phyloP scores from a whole-genome alignment of 352 stramenopile species.

The Phytophthora foliorum region DNA sequence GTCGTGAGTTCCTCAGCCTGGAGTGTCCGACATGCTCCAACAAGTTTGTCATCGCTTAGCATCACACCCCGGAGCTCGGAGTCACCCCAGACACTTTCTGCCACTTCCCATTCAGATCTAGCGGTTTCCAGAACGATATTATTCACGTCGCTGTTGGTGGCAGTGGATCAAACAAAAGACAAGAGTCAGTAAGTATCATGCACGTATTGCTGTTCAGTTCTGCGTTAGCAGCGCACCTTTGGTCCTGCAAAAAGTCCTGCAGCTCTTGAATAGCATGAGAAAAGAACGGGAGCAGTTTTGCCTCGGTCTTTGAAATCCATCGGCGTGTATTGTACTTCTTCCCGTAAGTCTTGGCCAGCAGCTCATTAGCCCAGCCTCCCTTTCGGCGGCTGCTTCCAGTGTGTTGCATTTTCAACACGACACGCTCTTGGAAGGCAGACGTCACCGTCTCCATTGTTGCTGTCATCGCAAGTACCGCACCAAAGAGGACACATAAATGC shows the following conservation, averaged over 20 bases:
- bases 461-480: conserved; percentile 40
- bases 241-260: conserved; percentile 60
- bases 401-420: conserved; percentile 76
- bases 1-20: conserved; percentile 36
- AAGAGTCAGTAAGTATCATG: neutral
- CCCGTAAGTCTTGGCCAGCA: conserved; percentile 67
- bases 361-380: conserved; percentile 58
- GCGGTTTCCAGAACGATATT: conserved; percentile 41
- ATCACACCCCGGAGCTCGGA: conserved; percentile 38
- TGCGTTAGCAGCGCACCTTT: conserved; percentile 45
- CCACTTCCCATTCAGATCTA: conserved; percentile 24
- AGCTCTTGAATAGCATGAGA: conserved; percentile 71
- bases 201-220: neutral
- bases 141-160: conserved; percentile 34
- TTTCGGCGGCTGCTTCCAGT: conserved; percentile 38
- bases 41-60: conserved; percentile 45
- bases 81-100: conserved; percentile 23
- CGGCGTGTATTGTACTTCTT: conserved; percentile 66
- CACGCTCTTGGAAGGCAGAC: conserved; percentile 67
- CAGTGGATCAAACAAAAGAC: neutral
- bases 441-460: conserved; percentile 50
- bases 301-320: conserved; percentile 66
- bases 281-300: conserved; percentile 73
- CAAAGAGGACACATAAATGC: conserved; percentile 60
- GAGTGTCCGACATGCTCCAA: conserved; percentile 41